These are phyloP conservation scores for Phytophthora idaei DNA, from an alignment of 352 stramenopile genomes.

Conservation along the genomic window DNA sequence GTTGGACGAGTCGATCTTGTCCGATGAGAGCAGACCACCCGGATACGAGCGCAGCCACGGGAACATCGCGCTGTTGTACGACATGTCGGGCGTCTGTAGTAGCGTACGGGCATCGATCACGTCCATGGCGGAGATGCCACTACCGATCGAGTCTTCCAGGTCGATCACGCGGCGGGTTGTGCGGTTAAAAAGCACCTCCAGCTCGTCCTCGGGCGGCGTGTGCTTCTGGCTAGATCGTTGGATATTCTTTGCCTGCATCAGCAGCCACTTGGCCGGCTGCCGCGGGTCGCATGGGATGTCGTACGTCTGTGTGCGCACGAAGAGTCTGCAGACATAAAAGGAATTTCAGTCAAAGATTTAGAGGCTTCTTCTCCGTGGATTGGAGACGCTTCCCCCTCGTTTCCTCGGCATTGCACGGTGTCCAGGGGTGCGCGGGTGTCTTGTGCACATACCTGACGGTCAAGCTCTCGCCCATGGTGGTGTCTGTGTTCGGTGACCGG, in stretches of 20 bases:
- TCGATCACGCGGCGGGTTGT: conserved; percentile 71
- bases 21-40: conserved; percentile 48
- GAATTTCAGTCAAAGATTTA: not conserved
- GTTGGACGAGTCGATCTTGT: conserved; percentile 69
- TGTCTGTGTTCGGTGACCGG: not conserved
- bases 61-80: conserved; percentile 74
- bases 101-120: conserved; percentile 77
- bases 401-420: not conserved
- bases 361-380: not conserved
- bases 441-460: conserved; percentile 51
- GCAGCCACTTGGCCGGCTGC: conserved; percentile 73
- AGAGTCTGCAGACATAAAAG: conserved; percentile 45
- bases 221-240: conserved; percentile 61
- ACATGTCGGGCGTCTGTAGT: conserved; percentile 68
- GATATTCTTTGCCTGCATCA: conserved; percentile 82
- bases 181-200: conserved; percentile 86
- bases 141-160: conserved; percentile 69
- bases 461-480: conserved; percentile 48
- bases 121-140: conserved; percentile 71
- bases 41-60: conserved; percentile 77
- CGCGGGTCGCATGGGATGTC: conserved; percentile 82
- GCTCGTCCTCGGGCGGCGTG: conserved; percentile 50
- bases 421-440: not conserved
- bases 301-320: conserved; percentile 83
- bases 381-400: conserved; percentile 4